Evolutionary conservation across 495 filamentous ascomycete species (phyloP).

Genomic region (Apodospora peruviana): DNA sequence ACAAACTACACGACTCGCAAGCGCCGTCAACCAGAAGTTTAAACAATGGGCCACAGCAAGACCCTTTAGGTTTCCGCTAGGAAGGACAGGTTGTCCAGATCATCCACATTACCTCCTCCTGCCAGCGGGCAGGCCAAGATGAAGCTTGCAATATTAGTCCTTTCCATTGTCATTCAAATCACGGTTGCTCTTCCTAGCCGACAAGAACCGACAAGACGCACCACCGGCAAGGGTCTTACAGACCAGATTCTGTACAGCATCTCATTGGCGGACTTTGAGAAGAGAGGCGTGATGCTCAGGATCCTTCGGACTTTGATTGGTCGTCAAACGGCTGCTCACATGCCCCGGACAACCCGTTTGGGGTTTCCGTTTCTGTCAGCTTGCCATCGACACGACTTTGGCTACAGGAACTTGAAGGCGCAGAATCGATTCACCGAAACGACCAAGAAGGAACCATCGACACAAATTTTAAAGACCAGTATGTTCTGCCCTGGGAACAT

Average conservation of each 20-base stretch:
- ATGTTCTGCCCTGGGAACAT: not conserved
- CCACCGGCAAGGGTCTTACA: conserved; percentile 22
- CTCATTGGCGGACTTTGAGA: conserved; percentile 25
- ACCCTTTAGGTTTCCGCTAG: not conserved
- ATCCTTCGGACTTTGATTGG: conserved; percentile 35
- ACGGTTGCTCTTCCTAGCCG: conserved; percentile 17
- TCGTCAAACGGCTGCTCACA: conserved; percentile 35
- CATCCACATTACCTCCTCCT: no score
- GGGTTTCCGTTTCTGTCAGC: conserved; percentile 36
- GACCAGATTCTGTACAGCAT: conserved; percentile 31
- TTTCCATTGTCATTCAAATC: conserved; percentile 9
- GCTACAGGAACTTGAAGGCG: conserved; percentile 39
- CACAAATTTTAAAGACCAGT: conserved; percentile 38
- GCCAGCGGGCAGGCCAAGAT: no score
- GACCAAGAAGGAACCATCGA: conserved; percentile 31
- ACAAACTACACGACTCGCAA: no score
- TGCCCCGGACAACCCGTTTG: conserved; percentile 39
- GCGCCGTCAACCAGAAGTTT: no score
- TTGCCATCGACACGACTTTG: conserved; percentile 48
- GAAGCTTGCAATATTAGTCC: conserved; percentile 22
- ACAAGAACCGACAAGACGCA: conserved; percentile 1
- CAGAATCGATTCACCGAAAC: conserved; percentile 34
- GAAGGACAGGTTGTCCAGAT: no score
- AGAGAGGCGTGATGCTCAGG: conserved; percentile 20
- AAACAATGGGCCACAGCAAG: not conserved